These are phyloP conservation scores for Dactylellina leptospora DNA, from an alignment of 2,329 filamentous ascomycete species.

Conservation along the genomic window DNA sequence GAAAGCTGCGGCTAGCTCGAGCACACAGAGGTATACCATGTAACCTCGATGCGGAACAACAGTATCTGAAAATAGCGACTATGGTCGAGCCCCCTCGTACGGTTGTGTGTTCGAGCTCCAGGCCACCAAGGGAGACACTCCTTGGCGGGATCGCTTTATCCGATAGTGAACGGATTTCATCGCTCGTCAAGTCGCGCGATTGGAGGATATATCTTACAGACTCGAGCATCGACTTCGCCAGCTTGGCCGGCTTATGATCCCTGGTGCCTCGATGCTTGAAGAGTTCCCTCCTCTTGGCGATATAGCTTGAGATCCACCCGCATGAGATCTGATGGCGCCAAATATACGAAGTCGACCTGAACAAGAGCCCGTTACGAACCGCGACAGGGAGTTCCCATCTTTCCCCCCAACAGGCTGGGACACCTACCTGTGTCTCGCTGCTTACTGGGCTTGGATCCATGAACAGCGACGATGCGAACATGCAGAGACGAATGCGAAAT, in stretches of 20 bases:
- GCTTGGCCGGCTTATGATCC: conserved; percentile 28
- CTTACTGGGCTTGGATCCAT: conserved; percentile 52
- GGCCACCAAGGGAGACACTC: conserved; percentile 8
- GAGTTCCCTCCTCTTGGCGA: conserved; percentile 40
- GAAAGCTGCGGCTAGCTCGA: conserved; percentile 19
- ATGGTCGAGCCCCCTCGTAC: conserved; percentile 16
- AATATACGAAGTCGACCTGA: not conserved
- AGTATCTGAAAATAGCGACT: conserved; percentile 48
- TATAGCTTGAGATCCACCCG: conserved; percentile 11
- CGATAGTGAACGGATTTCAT: conserved; percentile 18
- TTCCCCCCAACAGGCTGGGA: conserved; percentile 5
- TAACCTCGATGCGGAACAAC: conserved; percentile 30
- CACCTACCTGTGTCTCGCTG: conserved; percentile 27
- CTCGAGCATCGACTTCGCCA: not conserved
- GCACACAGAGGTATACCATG: conserved; percentile 10
- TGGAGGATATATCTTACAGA: not conserved
- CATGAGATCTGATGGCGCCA: conserved; percentile 21
- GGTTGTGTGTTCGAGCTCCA: conserved; percentile 16
- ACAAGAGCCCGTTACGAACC: conserved; percentile 40
- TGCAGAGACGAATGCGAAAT: conserved; percentile 22
- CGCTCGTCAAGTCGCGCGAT: conserved; percentile 11
- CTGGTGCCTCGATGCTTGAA: conserved; percentile 8
- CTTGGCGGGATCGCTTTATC: conserved; percentile 34
- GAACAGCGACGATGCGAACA: conserved; percentile 34
- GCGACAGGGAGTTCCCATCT: conserved; percentile 32